phyloP scores from a whole-genome alignment of 257 asterid genomes.

The Jacaranda copaia region DNA sequence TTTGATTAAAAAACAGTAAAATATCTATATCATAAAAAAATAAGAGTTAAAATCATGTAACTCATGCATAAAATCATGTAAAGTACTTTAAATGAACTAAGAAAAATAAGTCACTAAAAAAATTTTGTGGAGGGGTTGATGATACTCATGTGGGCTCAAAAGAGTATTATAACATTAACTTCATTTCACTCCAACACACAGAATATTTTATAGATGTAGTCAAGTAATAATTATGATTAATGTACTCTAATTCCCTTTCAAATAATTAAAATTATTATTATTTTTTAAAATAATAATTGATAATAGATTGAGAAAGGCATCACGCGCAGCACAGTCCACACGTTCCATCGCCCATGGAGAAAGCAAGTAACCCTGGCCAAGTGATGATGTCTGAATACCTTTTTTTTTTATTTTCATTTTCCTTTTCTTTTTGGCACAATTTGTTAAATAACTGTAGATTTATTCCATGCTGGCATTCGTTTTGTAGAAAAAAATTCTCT shows the following conservation, averaged over 20 bases:
- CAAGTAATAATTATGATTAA: slow-evolving; percentile 31
- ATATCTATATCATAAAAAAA: no score
- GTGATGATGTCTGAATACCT: slow-evolving; percentile 36
- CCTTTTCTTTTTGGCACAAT: background rate
- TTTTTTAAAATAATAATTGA: background rate
- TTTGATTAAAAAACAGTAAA: no score
- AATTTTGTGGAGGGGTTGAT: background rate
- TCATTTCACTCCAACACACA: slow-evolving; percentile 39
- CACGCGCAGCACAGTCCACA: slow-evolving; percentile 24
- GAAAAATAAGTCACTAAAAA: background rate
- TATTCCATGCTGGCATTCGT: background rate
- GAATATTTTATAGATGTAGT: background rate
- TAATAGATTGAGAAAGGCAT: background rate
- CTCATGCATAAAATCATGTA: background rate
- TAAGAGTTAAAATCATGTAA: no score
- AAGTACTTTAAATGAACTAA: background rate
- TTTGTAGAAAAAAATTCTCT: background rate
- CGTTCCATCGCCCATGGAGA: slow-evolving; percentile 29
- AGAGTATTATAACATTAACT: background rate
- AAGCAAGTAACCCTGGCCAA: slow-evolving; percentile 8
- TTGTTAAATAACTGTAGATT: slow-evolving; percentile 16
- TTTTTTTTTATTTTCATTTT: slow-evolving; percentile 1
- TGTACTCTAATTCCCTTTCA: slow-evolving; percentile 12
- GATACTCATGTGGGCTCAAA: background rate
- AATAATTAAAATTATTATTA: background rate